Evolutionary conservation across 805 yeast species (phyloP), one percentile per base, ranked within the genome.

Genomic region (Nakazawaea peltata): DNA sequence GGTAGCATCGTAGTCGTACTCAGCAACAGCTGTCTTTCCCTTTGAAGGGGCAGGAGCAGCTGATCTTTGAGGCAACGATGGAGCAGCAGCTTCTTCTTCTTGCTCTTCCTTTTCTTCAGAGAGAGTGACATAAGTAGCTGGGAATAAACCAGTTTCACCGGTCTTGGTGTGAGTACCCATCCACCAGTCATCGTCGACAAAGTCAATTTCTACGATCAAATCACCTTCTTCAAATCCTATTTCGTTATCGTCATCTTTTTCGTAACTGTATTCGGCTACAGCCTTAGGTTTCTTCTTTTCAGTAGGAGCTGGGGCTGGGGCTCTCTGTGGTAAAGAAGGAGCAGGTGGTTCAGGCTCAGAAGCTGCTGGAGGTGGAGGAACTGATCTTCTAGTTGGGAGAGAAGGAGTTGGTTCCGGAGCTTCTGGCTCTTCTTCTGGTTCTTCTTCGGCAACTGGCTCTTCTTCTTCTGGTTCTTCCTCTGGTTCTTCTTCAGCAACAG

Each of bases 1-100:
- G 19, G 80, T 80, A 22, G 94, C 95, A 33, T 81, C 95, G 54
- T 90, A 88, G 47, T 78, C 83, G 54, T 69, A 83, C 40, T 74
- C 77, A 2, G 90, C 88, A 32, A 66, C 59, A 2, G 88, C 92
- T 28, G 68, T 50, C 16, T 59, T 60, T n/a, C n/a, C n/a, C n/a
- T n/a, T n/a, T n/a, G n/a, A n/a, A n/a, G n/a, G n/a, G 8, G 56
- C 61, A 5, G 46, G 46, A 9, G 46, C 42, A 23, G 34, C 46
- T 7, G 54, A 44, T 18, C 15, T 17, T 4, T 7, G 5, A 11
- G 22, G 24, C 13, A 11, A 12, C 10, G 5, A 5, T 11, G 31
- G 31, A 11, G 13, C 13, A 9, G 13, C 13, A 12, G n/a, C 7
- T 8, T 8, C 14, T 25, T 8, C 13, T n/a, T 10, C 14, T 13